Evolutionary conservation across 164 flowering plant species (phyloP), one percentile per base, ranked within the genome.

Genomic region (Litsea cubeba): DNA sequence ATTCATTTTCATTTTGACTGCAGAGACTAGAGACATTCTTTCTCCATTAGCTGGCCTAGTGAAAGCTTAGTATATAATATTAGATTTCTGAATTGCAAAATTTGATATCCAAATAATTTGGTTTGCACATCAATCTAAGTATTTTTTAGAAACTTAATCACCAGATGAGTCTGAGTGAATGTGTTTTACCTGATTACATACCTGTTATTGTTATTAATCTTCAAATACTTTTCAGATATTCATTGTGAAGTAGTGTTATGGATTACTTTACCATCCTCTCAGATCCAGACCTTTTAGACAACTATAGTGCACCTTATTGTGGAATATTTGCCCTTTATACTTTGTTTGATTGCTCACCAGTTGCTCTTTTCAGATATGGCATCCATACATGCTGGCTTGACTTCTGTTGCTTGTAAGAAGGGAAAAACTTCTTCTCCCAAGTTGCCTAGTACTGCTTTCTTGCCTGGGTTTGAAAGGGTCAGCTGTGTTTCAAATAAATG

Each of bases 371-470:
- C 75, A 84, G 85, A 74, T 35, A 94, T 94, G 98, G 90, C 96
- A 35, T 87, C 94, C 5, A 76, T 89, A 30, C 87, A 89, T 65
- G 30, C 86, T 69, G 74, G 87, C 54, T 75, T 90, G 79, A 80
- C 88, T 60, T 82, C 91, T 62, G 80, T 77, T 60, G 83, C 81
- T 50, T 86, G 87, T 83, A 87, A 87, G 83, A 90, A 82, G 69
- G 83, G 82, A 70, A 84, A 51, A 71, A 71, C 73, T 77, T 81
- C 79, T 72, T 62, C 80, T 49, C 40, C 76, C 10, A 88, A 78
- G 82, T 78, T 85, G 26, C 86, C 78, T 1, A 85, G 74, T 62
- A 69, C 88, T 76, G 24, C 88, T 50, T 86, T 91, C 76, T 79
- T 90, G 76, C 87, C 92, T 72, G 90, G 84, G 54, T 80, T 85